A percentile compares a stretch with the other conserved stretches of the same genome.
Conservation (phyloP, 2,329 filamentous ascomycete genomes). For the Teratosphaeria gauchensis region DNA sequence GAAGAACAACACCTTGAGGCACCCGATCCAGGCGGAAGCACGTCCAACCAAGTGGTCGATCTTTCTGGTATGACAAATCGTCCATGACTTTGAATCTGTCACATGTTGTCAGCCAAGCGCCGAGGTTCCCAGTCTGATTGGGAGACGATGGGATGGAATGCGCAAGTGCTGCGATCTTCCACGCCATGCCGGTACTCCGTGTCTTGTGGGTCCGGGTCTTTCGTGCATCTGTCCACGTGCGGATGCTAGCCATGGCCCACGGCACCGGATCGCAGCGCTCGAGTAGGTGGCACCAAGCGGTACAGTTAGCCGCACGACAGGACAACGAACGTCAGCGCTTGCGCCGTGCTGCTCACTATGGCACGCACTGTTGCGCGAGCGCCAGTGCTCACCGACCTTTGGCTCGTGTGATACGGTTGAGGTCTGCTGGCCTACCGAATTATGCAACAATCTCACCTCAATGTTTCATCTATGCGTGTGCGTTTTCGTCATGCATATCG, state of each 20-base stretch:
- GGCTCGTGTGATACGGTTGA: not conserved
- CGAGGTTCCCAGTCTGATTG: not conserved
- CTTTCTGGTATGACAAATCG: slow-evolving; percentile 62
- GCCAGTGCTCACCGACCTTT: not conserved
- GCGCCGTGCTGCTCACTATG: not conserved
- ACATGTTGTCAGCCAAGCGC: not conserved
- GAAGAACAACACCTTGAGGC: slow-evolving; percentile 63
- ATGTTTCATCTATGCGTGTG: not conserved
- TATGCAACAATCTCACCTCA: not conserved
- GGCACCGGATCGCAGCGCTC: not conserved
- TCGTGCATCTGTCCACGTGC: not conserved
- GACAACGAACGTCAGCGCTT: not conserved
- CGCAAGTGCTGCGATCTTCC: not conserved
- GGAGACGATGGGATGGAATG: not conserved
- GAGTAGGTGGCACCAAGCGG: not conserved
- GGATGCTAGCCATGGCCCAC: not conserved
- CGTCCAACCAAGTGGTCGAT: slow-evolving; percentile 77
- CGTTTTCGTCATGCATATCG: not conserved
- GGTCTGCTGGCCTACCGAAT: not conserved
- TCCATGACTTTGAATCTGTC: slow-evolving; percentile 74
- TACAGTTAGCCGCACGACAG: not conserved
- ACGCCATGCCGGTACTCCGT: not conserved
- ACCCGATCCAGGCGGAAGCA: slow-evolving; percentile 79
- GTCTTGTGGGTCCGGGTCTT: not conserved
- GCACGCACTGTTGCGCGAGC: not conserved